phyloP scores from a whole-genome alignment of 208 protist species.

The Herpetomonas tarakana region DNA sequence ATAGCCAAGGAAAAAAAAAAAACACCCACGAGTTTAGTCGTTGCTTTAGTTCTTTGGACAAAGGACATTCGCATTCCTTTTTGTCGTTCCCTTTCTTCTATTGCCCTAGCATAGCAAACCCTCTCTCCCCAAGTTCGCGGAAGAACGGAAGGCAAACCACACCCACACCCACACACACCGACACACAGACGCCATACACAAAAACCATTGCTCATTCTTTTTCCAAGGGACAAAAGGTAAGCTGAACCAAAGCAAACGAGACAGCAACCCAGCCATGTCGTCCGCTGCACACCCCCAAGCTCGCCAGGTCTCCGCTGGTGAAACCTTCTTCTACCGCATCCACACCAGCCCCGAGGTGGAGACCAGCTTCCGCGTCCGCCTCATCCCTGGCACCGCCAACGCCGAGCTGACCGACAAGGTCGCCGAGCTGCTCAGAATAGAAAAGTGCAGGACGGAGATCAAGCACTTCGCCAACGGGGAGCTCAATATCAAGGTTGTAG shows the following conservation, averaged over 20 bases:
- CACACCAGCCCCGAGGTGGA: conserved; percentile 74
- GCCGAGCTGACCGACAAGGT: conserved; percentile 79
- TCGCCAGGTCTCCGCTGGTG: conserved; percentile 65
- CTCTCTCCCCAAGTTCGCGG: too few species aligned
- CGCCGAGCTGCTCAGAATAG: conserved; percentile 69
- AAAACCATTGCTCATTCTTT: too few species aligned
- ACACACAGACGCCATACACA: too few species aligned
- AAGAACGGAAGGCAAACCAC: too few species aligned
- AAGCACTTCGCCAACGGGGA: conserved; percentile 91
- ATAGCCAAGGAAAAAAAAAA: conserved; percentile 1
- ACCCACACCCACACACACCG: too few species aligned
- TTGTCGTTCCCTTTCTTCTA: conserved; percentile 1
- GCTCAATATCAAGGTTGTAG: conserved; percentile 91
- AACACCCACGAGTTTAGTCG: not conserved
- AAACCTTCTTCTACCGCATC: conserved; percentile 84
- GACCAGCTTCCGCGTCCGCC: conserved; percentile 80
- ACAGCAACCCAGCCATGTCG: too few species aligned
- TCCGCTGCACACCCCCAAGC: conserved; percentile 4
- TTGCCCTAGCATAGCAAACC: not conserved
- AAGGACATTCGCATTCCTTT: not conserved
- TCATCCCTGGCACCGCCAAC: conserved; percentile 87
- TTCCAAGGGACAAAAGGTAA: too few species aligned
- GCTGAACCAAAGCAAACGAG: too few species aligned
- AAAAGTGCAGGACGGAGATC: conserved; percentile 76
- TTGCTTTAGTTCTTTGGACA: not conserved